Conservation (phyloP, 208 protist species). For the Leishmania mexicana region DNA sequence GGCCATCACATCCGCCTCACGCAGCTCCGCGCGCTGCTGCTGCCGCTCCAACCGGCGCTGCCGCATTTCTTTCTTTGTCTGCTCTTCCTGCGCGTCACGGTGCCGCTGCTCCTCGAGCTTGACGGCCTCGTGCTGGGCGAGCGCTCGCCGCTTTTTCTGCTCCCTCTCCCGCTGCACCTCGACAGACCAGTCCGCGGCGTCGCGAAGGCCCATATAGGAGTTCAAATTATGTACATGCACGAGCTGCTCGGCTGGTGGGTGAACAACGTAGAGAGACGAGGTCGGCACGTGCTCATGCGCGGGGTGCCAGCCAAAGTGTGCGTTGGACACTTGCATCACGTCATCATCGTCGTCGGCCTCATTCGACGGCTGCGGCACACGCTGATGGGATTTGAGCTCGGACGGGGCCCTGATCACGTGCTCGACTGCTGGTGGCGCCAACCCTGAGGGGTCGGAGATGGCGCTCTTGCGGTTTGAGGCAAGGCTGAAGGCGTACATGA, state of each 20-base stretch:
- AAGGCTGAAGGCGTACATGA: constrained; percentile 29
- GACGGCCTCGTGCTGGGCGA: constrained; percentile 25
- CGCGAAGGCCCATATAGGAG: constrained; percentile 25
- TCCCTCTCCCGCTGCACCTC: constrained; percentile 22
- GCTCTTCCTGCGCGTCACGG: constrained; percentile 22
- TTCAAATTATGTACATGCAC: constrained; percentile 27
- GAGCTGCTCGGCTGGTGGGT: neutral
- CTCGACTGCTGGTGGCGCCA: neutral
- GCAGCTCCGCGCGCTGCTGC: constrained; percentile 14
- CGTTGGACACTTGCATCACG: neutral
- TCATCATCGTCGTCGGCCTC: neutral
- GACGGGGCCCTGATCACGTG: constrained; percentile 14
- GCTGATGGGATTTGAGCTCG: neutral
- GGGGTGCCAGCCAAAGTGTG: constrained; percentile 6
- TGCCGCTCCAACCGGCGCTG: constrained; percentile 16
- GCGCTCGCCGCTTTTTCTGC: constrained; percentile 22
- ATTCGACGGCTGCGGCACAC: neutral
- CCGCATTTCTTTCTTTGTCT: constrained; percentile 16
- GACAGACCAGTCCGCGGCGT: constrained; percentile 28
- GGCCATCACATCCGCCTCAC: constrained; percentile 12
- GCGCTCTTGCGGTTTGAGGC: neutral
- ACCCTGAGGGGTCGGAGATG: constrained; percentile 9
- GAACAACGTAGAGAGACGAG: constrained; percentile 7
- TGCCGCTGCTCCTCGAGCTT: constrained; percentile 24
- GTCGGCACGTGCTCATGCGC: neutral